Conservation (phyloP, 1,139 yeast species). For the Wickerhamiella infanticola region DNA sequence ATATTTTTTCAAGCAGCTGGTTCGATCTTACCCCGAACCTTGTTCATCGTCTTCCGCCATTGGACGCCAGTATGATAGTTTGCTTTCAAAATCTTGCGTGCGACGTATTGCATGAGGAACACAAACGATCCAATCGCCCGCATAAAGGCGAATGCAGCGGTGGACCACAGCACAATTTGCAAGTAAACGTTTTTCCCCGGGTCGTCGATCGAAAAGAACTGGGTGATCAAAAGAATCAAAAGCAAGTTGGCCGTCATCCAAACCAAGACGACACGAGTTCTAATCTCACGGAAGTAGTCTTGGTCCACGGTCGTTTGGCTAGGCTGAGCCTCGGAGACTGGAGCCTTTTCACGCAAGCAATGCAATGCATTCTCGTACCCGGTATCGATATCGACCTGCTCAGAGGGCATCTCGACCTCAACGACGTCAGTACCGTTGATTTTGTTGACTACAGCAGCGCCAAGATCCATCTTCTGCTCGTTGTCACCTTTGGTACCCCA, state of each 20-base stretch:
- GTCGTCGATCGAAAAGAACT: conserved; percentile 53
- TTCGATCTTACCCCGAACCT: background rate
- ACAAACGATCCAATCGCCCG: conserved; percentile 67
- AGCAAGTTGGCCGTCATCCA: conserved; percentile 79
- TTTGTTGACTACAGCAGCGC: conserved; percentile 44
- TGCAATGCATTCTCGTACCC: conserved; percentile 65
- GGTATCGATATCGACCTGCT: conserved; percentile 80
- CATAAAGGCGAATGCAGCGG: conserved; percentile 63
- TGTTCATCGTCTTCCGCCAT: conserved; percentile 3
- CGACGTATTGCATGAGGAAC: conserved; percentile 36
- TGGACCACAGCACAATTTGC: conserved; percentile 78
- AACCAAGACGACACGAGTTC: conserved; percentile 82
- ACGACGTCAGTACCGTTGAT: conserved; percentile 43
- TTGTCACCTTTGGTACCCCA: conserved; percentile 98
- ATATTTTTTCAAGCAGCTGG: background rate
- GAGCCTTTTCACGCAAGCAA: conserved; percentile 59
- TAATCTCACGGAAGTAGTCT: conserved; percentile 85
- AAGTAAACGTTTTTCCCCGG: conserved; percentile 60
- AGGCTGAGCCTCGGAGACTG: conserved; percentile 35
- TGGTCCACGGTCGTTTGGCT: conserved; percentile 40
- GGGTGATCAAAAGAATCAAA: conserved; percentile 72
- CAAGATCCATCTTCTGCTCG: conserved; percentile 48
- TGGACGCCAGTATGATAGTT: conserved; percentile 11
- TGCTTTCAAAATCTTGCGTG: conserved; percentile 14
- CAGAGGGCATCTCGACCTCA: conserved; percentile 80